Conservation (phyloP, 2,329 filamentous ascomycete species). For the Epichloe scottii region DNA sequence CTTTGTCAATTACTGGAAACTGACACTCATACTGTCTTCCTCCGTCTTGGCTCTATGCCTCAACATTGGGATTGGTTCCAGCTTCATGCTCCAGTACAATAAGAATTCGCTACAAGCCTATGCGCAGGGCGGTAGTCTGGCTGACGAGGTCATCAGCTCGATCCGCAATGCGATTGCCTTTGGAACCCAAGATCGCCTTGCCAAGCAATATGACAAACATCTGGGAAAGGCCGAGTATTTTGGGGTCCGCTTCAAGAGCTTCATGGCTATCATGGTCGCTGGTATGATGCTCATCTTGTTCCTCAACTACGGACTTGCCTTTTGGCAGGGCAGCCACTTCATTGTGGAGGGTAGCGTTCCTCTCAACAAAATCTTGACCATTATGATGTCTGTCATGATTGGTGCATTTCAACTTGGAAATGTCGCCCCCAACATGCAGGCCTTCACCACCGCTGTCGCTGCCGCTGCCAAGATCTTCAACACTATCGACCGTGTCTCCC, state of each 20-base stretch:
- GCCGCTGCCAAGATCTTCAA: conserved; percentile 86
- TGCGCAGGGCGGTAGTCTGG: conserved; percentile 72
- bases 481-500: conserved; percentile 81
- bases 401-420: conserved; percentile 87
- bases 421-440: conserved; percentile 72
- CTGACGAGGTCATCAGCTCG: conserved; percentile 89
- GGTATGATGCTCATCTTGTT: conserved; percentile 76
- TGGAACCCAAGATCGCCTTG: conserved; percentile 85
- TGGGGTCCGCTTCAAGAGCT: conserved; percentile 63
- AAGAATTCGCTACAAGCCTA: conserved; percentile 69
- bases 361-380: conserved; percentile 64
- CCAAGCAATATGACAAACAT: conserved; percentile 70
- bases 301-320: conserved; percentile 74
- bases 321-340: conserved; percentile 76
- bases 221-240: conserved; percentile 59
- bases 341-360: conserved; percentile 52
- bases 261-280: conserved; percentile 67
- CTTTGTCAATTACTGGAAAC: conserved; percentile 84
- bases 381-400: conserved; percentile 84
- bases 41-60: conserved; percentile 70
- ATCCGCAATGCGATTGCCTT: conserved; percentile 89
- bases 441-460: conserved; percentile 71
- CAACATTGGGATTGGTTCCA: conserved; percentile 61
- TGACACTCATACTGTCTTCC: conserved; percentile 76
- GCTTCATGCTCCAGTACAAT: conserved; percentile 68